Base-by-base conservation (phyloP, 495 filamentous ascomycete genomes). In the Xylaria cubensis region DNA sequence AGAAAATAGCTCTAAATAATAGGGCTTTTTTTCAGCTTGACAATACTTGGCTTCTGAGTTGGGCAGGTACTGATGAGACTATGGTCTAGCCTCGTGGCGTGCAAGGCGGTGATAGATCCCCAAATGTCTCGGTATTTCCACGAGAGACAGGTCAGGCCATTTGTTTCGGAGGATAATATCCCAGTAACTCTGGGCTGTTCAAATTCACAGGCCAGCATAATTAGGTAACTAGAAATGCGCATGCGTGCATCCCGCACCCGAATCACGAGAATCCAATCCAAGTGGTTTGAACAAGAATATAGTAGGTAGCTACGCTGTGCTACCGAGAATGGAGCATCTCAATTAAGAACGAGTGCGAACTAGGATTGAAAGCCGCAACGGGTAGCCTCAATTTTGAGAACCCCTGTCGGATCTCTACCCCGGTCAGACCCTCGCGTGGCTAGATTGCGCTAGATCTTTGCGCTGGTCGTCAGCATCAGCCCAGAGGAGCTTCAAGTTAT, bases 21-120 rank as follows among this genome's bases (percentile, higher is more conserved):
- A 42, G 10, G 10, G 10, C 5, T n/a, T 42, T 9, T 41, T 39
- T 70, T 70, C 68, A 70, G 68, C 58, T 63, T 59, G 24, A 50
- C 55, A n/a, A 62, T 56, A 66, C 46, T 21, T 53, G 32, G 15
- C 26, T 39, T 29, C 64, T 46, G 19, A 51, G 42, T 48, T 64
- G 17, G 62, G 61, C 39, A 44, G 61, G 19, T 63, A 13, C 17
- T 39, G 21, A 63, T 19, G 6, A n/a, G 19, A 63, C 39, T 44
- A 44, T 29, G 53, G 24, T 51, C 46, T 53, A 29, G 32, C 32
- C 44, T 51, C 46, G 44, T 24, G 34, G 61, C 21, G 61, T 63
- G 7, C 12, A 10, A 13, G 39, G 39, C 29, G 19, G 32, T 46
- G 19, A 29, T 17, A 26, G 32, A 51, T 46, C 39, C 46, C 44